Evolutionary conservation across 2,329 filamentous ascomycete species (phyloP).

Genomic region (Fusarium secorum): DNA sequence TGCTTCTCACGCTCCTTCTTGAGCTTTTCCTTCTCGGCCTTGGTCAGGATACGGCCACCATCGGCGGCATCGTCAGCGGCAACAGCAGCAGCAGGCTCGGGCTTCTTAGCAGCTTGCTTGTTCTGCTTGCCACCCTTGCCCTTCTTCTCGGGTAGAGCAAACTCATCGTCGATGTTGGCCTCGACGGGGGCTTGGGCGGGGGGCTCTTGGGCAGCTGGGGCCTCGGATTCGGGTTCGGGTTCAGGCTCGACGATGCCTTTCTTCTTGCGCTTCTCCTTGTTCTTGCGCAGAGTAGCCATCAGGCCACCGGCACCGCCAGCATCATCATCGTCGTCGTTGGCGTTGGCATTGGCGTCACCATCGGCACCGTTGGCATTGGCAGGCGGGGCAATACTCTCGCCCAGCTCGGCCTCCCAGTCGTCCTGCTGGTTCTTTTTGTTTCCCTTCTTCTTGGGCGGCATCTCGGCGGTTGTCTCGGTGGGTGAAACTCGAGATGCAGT

Average conservation of each 20-base stretch:
- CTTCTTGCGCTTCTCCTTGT: constrained; percentile 88
- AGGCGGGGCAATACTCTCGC: constrained; percentile 74
- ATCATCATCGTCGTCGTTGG: constrained; percentile 61
- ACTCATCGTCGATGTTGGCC: constrained; percentile 84
- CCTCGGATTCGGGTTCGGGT: constrained; percentile 43
- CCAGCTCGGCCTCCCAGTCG: constrained; percentile 94
- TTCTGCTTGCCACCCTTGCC: constrained; percentile 65
- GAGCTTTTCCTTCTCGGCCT: constrained; percentile 97
- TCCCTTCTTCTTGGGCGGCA: constrained; percentile 94
- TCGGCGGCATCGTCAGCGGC: constrained; percentile 63
- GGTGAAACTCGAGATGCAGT: constrained; percentile 32
- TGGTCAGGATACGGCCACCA: constrained; percentile 80
- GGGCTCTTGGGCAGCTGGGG: constrained; percentile 71
- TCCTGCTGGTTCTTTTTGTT: constrained; percentile 83
- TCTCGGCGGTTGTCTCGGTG: constrained; percentile 54
- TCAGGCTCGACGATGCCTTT: constrained; percentile 77
- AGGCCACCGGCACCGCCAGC: constrained; percentile 69
- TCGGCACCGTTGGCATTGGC: constrained; percentile 48
- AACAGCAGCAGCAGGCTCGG: constrained; percentile 61
- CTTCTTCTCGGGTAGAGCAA: constrained; percentile 81
- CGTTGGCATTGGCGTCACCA: constrained; percentile 56
- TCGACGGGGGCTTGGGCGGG: constrained; percentile 78
- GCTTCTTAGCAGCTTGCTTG: constrained; percentile 51
- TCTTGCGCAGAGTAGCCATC: constrained; percentile 82
- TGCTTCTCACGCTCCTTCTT: constrained; percentile 99